phyloP scores from a whole-genome alignment of 1,139 yeast species.

The Scheffersomyces insectosa region DNA sequence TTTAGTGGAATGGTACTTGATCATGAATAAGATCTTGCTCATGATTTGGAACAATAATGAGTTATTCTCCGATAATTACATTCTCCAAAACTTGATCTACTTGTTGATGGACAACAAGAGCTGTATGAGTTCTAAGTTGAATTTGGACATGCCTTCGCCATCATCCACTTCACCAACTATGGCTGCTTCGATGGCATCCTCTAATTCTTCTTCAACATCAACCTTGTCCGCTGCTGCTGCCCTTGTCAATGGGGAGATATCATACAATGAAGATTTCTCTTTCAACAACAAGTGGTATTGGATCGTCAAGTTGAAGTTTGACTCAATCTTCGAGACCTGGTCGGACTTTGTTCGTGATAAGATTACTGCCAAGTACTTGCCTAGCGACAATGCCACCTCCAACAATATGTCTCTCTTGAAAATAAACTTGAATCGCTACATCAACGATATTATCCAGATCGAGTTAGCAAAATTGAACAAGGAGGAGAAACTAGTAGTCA shows the following conservation, averaged over 20 bases:
- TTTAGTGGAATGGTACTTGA: conserved; percentile 42
- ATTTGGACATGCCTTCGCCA: conserved; percentile 4
- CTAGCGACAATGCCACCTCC: conserved; percentile 7
- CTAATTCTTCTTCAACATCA: background rate
- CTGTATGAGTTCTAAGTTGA: conserved; percentile 11
- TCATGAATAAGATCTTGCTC: conserved; percentile 33
- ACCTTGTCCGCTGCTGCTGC: conserved; percentile 1
- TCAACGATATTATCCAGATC: conserved; percentile 17
- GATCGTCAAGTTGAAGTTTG: conserved; percentile 24
- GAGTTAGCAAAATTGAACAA: conserved; percentile 9
- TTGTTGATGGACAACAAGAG: conserved; percentile 16
- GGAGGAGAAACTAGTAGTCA: conserved; percentile 4
- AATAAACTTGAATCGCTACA: conserved; percentile 14
- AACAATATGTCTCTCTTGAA: conserved; percentile 17
- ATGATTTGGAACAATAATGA: conserved; percentile 16
- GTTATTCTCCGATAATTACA: conserved; percentile 16
- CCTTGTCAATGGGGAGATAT: conserved; percentile 1
- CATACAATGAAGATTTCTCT: conserved; percentile 17
- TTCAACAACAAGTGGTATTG: conserved; percentile 30
- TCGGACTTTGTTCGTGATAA: conserved; percentile 16
- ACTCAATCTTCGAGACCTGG: conserved; percentile 30
- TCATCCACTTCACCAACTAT: background rate
- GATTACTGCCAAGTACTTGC: background rate
- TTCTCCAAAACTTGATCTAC: conserved; percentile 15
- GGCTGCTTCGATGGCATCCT: background rate